A percentile compares a stretch with the other conserved stretches of the same genome.
phyloP scores from a whole-genome alignment of 1,284 basidiomycete genomes.

The Cryptococcus sp. region DNA sequence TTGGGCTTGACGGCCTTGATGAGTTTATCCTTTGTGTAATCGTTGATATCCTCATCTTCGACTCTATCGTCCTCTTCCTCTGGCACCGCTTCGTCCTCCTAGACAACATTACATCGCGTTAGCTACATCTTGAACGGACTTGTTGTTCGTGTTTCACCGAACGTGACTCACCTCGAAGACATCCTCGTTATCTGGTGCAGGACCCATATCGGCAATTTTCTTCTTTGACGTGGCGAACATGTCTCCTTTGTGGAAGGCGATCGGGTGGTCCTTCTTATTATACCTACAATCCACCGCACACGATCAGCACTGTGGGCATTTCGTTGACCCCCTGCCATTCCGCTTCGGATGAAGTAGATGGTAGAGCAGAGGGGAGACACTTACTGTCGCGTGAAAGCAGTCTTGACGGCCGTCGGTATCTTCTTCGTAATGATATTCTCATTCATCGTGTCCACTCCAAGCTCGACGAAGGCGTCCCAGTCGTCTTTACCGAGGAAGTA shows the following conservation, averaged over 20 bases:
- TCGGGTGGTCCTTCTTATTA: slow-evolving; percentile 81
- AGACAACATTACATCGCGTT: background rate
- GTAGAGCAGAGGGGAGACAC: no score
- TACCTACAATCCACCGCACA: slow-evolving; percentile 61
- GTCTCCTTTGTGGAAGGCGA: slow-evolving; percentile 83
- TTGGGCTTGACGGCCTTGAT: slow-evolving; percentile 59
- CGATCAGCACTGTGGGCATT: background rate
- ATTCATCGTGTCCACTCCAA: slow-evolving; percentile 79
- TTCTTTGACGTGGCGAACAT: slow-evolving; percentile 76
- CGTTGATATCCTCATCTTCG: slow-evolving; percentile 52
- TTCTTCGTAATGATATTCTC: slow-evolving; percentile 77
- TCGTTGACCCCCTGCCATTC: background rate
- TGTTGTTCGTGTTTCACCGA: slow-evolving; percentile 58
- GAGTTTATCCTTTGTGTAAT: slow-evolving; percentile 59
- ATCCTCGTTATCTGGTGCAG: slow-evolving; percentile 85
- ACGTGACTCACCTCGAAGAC: slow-evolving; percentile 69
- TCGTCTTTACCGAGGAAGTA: slow-evolving; percentile 93
- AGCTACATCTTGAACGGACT: no score
- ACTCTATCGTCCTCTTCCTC: slow-evolving; percentile 56
- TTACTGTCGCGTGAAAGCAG: slow-evolving; percentile 81
- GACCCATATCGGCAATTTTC: slow-evolving; percentile 62
- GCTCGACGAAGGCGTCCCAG: slow-evolving; percentile 92
- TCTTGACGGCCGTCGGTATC: slow-evolving; percentile 78
- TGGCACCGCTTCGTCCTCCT: slow-evolving; percentile 42
- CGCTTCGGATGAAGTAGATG: background rate